These are phyloP conservation scores for Polytolypa hystricis DNA, from an alignment of 2,329 filamentous ascomycete genomes.

Conservation along the genomic window DNA sequence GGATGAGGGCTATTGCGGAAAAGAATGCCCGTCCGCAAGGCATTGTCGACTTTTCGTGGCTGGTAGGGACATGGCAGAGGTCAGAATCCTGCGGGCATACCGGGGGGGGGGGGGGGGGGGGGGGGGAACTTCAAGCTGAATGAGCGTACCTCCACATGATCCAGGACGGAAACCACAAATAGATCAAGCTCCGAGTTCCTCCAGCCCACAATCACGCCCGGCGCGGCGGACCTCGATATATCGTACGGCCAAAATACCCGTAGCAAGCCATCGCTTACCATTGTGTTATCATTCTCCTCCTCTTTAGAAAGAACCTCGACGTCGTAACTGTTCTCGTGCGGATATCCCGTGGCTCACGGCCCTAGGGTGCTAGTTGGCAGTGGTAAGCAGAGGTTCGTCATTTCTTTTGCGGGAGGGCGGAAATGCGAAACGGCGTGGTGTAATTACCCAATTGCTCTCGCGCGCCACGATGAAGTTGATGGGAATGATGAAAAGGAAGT, in stretches of 20 bases:
- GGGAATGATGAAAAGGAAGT: constrained; percentile 73
- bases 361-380: constrained; percentile 63
- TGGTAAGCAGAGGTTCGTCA: constrained; percentile 3
- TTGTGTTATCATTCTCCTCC: constrained; percentile 45
- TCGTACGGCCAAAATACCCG: constrained; percentile 98
- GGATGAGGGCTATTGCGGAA: constrained; percentile 74
- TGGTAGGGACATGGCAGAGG: constrained; percentile 25
- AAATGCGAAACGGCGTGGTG: background rate
- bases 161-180: constrained; percentile 78
- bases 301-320: constrained; percentile 81
- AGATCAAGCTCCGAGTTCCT: constrained; percentile 84
- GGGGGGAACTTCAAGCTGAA: background rate
- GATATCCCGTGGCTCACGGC: constrained; percentile 71
- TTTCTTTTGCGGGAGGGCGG: background rate
- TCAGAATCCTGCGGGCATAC: constrained; percentile 5
- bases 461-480: constrained; percentile 69
- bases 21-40: constrained; percentile 70
- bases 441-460: constrained; percentile 67
- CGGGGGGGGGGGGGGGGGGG: too few relatives aligned
- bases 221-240: constrained; percentile 56
- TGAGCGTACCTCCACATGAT: constrained; percentile 71
- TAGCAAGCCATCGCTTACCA: constrained; percentile 71
- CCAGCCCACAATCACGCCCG: constrained; percentile 90
- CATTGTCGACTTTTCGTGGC: constrained; percentile 74
- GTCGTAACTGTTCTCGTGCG: constrained; percentile 85